These are phyloP conservation scores for Ophiocordyceps camponoti-saundersi DNA, from an alignment of 2,329 filamentous ascomycete species.

Conservation along the genomic window DNA sequence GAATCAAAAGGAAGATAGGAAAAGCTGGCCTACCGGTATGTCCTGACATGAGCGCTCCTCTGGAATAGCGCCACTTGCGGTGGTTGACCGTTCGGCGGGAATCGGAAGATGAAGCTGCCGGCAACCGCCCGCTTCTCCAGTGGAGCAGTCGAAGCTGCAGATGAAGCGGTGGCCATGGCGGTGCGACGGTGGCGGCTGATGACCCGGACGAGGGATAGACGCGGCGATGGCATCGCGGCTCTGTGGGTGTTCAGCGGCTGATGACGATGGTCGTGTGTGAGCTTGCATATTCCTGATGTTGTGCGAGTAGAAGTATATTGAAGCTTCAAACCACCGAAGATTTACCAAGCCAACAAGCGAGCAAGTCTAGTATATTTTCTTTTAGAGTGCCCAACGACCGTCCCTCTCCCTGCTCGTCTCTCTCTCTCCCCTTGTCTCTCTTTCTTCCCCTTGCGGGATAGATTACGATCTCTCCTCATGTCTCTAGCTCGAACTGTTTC, in stretches of 20 bases:
- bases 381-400: too few species aligned
- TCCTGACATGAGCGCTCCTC: constrained; percentile 39
- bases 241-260: too few species aligned
- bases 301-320: too few species aligned
- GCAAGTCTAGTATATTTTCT: too few species aligned
- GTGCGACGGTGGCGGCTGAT: neutral
- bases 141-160: neutral
- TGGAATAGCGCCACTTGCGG: constrained; percentile 43
- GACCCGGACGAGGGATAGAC: neutral
- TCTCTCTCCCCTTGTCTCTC: too few species aligned
- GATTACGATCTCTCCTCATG: too few species aligned
- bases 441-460: too few species aligned
- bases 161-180: neutral
- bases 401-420: too few species aligned
- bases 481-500: neutral
- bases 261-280: neutral
- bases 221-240: neutral
- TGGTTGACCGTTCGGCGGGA: constrained; percentile 16
- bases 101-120: constrained; percentile 33
- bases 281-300: neutral
- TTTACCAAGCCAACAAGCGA: too few species aligned
- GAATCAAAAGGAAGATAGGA: neutral
- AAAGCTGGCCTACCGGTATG: constrained; percentile 33
- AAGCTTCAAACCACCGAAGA: too few species aligned
- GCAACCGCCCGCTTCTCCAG: constrained; percentile 22